Conservation (phyloP, 768 basidiomycete species). For the Podaxis carcinomalis region DNA sequence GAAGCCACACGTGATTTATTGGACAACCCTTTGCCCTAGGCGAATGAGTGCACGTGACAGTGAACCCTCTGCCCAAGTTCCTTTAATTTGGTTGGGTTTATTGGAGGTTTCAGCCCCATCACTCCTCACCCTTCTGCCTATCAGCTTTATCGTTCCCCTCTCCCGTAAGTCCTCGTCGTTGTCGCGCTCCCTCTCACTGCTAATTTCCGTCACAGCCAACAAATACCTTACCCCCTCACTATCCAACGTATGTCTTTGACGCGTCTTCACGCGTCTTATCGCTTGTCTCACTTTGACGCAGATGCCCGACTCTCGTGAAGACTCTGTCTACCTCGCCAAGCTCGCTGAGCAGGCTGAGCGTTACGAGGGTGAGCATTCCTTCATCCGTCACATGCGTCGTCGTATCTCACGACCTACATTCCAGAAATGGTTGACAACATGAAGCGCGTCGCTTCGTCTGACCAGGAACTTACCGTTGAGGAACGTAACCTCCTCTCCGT, state of each 20-base stretch:
- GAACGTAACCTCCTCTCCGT: conserved; percentile 97
- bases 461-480: conserved; percentile 97
- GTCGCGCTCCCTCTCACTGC: conserved; percentile 22
- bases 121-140: conserved; percentile 35
- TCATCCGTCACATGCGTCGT: conserved; percentile 6
- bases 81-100: conserved; percentile 59
- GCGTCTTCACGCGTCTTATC: conserved; percentile 37
- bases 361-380: conserved; percentile 73
- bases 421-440: conserved; percentile 99
- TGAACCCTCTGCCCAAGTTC: conserved; percentile 69
- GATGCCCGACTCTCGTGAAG: conserved; percentile 89
- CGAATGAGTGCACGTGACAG: conserved; percentile 31
- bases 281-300: conserved; percentile 24
- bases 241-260: conserved; percentile 42
- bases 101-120: conserved; percentile 45
- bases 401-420: conserved; percentile 14
- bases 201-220: background rate
- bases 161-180: conserved; percentile 38
- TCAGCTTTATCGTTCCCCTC: conserved; percentile 36
- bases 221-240: conserved; percentile 19
- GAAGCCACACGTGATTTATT: conserved; percentile 22
- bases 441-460: conserved; percentile 96
- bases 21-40: conserved; percentile 43
- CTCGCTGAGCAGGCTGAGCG: conserved; percentile 99
- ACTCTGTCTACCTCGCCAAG: conserved; percentile 99